Percentiles rank a stretch among this genome's conserved stretches.
Conservation (phyloP, 345 rosid genomes). For the Hibiscus syriacus region DNA sequence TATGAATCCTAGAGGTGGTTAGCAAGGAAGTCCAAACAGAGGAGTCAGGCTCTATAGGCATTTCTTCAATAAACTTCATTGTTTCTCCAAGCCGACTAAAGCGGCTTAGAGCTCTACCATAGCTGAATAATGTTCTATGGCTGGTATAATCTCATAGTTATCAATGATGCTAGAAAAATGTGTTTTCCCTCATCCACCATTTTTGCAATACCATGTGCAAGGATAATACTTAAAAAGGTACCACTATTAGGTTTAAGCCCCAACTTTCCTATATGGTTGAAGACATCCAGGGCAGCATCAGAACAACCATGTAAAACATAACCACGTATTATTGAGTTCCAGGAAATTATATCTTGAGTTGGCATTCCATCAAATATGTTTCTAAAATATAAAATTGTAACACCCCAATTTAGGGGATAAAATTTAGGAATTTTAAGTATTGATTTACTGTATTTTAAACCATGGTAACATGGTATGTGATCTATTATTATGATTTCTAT, state of each 20-base stretch:
- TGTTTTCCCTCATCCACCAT: conserved; percentile 53
- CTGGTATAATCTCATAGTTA: conserved; percentile 59
- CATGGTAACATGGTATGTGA: no score
- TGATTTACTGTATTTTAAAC: no score
- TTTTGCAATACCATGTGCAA: conserved; percentile 58
- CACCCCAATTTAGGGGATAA: no score
- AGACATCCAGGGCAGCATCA: conserved; percentile 50
- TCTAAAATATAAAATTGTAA: conserved; percentile 49
- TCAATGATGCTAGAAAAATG: conserved; percentile 47
- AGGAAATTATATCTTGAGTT: conserved; percentile 56
- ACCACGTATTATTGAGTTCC: conserved; percentile 66
- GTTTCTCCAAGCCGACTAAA: conserved; percentile 68
- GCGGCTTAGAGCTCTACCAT: conserved; percentile 69
- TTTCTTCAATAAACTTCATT: conserved; percentile 50
- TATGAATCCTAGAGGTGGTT: conserved; percentile 61
- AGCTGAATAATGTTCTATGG: conserved; percentile 65
- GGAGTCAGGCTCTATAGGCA: conserved; percentile 57
- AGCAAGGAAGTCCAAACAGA: conserved; percentile 65
- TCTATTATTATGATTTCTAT: no score
- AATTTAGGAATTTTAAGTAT: no score
- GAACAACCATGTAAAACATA: conserved; percentile 54
- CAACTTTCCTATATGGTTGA: conserved; percentile 42
- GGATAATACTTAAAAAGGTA: conserved; percentile 56
- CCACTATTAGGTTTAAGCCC: conserved; percentile 64
- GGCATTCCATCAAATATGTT: conserved; percentile 45